These are phyloP conservation scores for Violaceomyces palustris DNA, from an alignment of 1,284 basidiomycete species.

Conservation along the genomic window DNA sequence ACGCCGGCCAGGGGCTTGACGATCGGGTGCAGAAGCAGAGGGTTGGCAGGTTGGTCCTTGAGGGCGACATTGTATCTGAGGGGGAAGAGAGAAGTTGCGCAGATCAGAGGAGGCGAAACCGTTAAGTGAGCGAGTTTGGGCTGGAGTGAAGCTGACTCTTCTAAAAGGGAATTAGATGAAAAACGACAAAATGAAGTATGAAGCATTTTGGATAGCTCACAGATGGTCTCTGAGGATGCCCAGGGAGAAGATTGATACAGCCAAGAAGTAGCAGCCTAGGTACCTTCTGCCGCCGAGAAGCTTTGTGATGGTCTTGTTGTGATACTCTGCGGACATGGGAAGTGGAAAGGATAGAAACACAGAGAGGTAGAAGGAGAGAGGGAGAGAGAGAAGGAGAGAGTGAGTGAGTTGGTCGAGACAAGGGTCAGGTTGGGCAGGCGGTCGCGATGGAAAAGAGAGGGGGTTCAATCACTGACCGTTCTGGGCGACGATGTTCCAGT, in stretches of 20 bases:
- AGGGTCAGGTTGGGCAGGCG: not conserved
- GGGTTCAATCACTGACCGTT: constrained; percentile 76
- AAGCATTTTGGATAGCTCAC: not conserved
- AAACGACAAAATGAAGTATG: too few relatives aligned
- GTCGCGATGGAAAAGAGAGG: too few relatives aligned
- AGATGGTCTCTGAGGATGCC: constrained; percentile 28
- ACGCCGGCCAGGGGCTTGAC: constrained; percentile 62
- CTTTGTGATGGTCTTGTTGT: constrained; percentile 47
- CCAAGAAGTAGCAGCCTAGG: constrained; percentile 81
- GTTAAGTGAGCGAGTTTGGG: too few relatives aligned
- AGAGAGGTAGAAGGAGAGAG: not conserved
- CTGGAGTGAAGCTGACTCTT: too few relatives aligned
- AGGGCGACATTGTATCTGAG: constrained; percentile 69
- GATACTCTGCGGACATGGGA: constrained; percentile 34
- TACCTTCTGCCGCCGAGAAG: constrained; percentile 52
- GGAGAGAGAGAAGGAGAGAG: too few relatives aligned
- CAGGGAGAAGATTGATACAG: constrained; percentile 61
- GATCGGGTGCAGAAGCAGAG: constrained; percentile 59
- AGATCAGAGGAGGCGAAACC: too few relatives aligned
- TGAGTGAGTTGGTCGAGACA: not conserved
- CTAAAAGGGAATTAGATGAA: too few relatives aligned
- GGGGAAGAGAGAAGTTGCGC: not conserved
- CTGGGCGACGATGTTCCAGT: constrained; percentile 90
- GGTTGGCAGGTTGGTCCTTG: constrained; percentile 63
- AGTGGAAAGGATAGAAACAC: not conserved